Evolutionary conservation across 2,329 filamentous ascomycete genomes (phyloP).

Genomic region (Cercospora sp.): DNA sequence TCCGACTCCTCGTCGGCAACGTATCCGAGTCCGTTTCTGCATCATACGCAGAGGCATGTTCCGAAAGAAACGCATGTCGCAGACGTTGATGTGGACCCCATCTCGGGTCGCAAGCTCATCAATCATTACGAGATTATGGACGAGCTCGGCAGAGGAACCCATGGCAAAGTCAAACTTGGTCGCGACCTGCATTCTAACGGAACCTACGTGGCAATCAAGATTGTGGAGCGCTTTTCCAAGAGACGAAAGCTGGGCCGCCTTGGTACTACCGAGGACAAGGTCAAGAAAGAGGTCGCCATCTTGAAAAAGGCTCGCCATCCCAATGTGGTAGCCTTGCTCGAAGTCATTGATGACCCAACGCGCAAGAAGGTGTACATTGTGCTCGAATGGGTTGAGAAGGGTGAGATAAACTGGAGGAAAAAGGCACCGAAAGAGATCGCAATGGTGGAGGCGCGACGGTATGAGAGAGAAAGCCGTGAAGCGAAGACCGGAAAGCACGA

Average conservation of each 20-base stretch:
- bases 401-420: constrained; percentile 91
- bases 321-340: constrained; percentile 92
- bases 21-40: constrained; percentile 53
- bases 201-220: constrained; percentile 93
- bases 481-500: constrained; percentile 51
- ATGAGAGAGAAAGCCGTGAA: constrained; percentile 62
- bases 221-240: constrained; percentile 94
- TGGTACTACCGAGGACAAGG: constrained; percentile 73
- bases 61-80: constrained; percentile 75
- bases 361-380: constrained; percentile 98
- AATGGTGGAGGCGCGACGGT: constrained; percentile 74
- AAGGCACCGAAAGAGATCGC: constrained; percentile 83
- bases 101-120: constrained; percentile 91
- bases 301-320: constrained; percentile 96
- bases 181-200: constrained; percentile 67
- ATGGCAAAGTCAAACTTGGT: constrained; percentile 96
- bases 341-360: constrained; percentile 96
- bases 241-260: constrained; percentile 80
- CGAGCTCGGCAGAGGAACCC: constrained; percentile 91
- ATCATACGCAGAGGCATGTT: constrained; percentile 51
- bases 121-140: constrained; percentile 98
- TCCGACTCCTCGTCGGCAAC: constrained; percentile 41
- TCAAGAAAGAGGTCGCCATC: constrained; percentile 95
- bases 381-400: constrained; percentile 88
- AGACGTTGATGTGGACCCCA: constrained; percentile 81